These are phyloP conservation scores for Didymella glomerata DNA, from an alignment of 2,329 filamentous ascomycete species.

Conservation along the genomic window DNA sequence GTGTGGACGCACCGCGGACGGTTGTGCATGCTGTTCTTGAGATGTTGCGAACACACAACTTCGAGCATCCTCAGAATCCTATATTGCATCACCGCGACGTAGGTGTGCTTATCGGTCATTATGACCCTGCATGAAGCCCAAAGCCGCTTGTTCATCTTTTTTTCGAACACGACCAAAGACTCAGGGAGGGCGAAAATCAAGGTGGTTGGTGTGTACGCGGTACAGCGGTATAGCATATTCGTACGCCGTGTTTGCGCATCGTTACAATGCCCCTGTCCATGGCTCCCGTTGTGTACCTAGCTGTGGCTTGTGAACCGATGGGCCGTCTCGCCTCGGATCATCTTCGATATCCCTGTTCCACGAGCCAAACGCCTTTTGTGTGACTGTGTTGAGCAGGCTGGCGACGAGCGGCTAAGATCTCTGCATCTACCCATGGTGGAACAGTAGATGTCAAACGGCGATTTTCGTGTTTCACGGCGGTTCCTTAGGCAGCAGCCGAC, in stretches of 20 bases:
- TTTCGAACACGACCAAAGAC: constrained; percentile 5
- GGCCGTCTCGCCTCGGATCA: constrained; percentile 18
- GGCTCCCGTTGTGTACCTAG: constrained; percentile 9
- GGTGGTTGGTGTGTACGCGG: constrained; percentile 11
- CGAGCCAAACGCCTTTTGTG: constrained; percentile 15
- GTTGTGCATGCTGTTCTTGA: background rate
- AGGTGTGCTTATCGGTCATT: constrained; percentile 4
- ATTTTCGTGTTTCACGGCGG: constrained; percentile 9
- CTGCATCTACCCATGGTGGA: constrained; percentile 4
- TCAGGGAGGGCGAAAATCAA: constrained; percentile 15
- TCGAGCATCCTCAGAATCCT: background rate
- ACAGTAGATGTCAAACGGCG: constrained; percentile 6
- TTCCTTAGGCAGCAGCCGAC: background rate
- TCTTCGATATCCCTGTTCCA: constrained; percentile 21
- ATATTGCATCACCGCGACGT: constrained; percentile 23
- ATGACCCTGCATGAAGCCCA: constrained; percentile 13
- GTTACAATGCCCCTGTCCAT: constrained; percentile 19
- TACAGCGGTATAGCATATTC: constrained; percentile 15
- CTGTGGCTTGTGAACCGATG: constrained; percentile 19
- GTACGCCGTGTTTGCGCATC: constrained; percentile 1
- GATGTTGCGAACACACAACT: background rate
- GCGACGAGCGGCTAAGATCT: constrained; percentile 2
- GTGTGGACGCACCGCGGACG: background rate
- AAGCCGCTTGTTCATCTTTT: constrained; percentile 10
- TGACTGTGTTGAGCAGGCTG: constrained; percentile 2